phyloP scores from a whole-genome alignment of 1,139 yeast species.

The Debaryomycetaceae sp. region DNA sequence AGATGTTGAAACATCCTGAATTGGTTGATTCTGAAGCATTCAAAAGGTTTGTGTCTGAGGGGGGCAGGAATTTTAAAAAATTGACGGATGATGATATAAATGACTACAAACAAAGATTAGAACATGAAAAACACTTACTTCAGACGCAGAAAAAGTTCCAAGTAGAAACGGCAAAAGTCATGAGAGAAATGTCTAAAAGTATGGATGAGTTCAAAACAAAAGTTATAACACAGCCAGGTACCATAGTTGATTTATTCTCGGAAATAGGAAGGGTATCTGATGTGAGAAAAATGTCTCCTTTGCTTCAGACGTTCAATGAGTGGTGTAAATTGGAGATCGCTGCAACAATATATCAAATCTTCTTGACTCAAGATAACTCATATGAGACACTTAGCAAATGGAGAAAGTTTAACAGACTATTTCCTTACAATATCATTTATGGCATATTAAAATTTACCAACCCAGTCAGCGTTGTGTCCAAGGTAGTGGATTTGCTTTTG shows the following conservation, averaged over 20 bases:
- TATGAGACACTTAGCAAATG: slow-evolving; percentile 69
- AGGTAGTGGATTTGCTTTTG: slow-evolving; percentile 72
- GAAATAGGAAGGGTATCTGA: slow-evolving; percentile 58
- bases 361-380: slow-evolving; percentile 77
- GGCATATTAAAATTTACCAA: slow-evolving; percentile 78
- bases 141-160: slow-evolving; percentile 74
- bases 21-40: slow-evolving; percentile 52
- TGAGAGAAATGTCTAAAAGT: slow-evolving; percentile 43
- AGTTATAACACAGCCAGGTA: slow-evolving; percentile 46
- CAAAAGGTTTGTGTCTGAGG: slow-evolving; percentile 47
- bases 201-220: slow-evolving; percentile 55
- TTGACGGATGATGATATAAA: slow-evolving; percentile 37
- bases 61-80: slow-evolving; percentile 21
- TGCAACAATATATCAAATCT: slow-evolving; percentile 74
- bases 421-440: slow-evolving; percentile 75
- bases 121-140: slow-evolving; percentile 57
- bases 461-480: slow-evolving; percentile 78
- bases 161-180: slow-evolving; percentile 50
- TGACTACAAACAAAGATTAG: slow-evolving; percentile 57
- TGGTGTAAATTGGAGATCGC: slow-evolving; percentile 83
- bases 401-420: slow-evolving; percentile 62
- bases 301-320: slow-evolving; percentile 66
- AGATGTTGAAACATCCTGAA: slow-evolving; percentile 51
- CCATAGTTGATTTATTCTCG: slow-evolving; percentile 48
- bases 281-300: slow-evolving; percentile 63